Evolutionary conservation across 257 asterid species (phyloP).

Genomic region (Scutellaria minor): DNA sequence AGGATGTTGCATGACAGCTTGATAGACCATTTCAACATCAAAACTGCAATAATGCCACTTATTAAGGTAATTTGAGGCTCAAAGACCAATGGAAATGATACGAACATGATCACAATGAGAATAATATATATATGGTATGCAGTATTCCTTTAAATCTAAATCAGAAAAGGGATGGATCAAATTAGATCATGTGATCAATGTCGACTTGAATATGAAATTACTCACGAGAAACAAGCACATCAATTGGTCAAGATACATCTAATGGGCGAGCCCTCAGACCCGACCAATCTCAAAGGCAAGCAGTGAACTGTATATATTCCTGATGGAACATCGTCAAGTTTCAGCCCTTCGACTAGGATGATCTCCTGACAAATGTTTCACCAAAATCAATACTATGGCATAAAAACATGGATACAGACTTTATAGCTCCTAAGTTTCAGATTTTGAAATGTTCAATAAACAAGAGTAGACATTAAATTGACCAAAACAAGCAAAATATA

Average conservation of each 20-base stretch:
- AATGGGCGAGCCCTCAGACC: constrained; percentile 97
- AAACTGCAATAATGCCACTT: too few species aligned
- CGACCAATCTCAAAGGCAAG: constrained; percentile 84
- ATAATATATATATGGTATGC: background rate
- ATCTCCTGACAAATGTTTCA: constrained; percentile 64
- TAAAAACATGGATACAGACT: background rate
- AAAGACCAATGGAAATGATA: too few species aligned
- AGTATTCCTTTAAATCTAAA: background rate
- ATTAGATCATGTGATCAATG: background rate
- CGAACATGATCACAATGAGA: too few species aligned
- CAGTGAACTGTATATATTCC: constrained; percentile 84
- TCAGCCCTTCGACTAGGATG: constrained; percentile 96
- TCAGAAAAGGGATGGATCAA: background rate
- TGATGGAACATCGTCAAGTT: constrained; percentile 66
- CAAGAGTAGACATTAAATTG: background rate
- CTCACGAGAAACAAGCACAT: constrained; percentile 26
- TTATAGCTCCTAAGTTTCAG: background rate
- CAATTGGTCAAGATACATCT: constrained; percentile 90
- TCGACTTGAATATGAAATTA: background rate
- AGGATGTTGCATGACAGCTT: background rate
- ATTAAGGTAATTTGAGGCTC: too few species aligned
- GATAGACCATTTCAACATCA: too few species aligned
- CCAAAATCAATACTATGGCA: background rate
- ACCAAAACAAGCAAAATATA: too few species aligned
- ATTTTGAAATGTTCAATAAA: background rate